Evolutionary conservation across 768 basidiomycete genomes (phyloP), one percentile per base, ranked within the genome.

Genomic region (Xanthoconium stramineum): DNA sequence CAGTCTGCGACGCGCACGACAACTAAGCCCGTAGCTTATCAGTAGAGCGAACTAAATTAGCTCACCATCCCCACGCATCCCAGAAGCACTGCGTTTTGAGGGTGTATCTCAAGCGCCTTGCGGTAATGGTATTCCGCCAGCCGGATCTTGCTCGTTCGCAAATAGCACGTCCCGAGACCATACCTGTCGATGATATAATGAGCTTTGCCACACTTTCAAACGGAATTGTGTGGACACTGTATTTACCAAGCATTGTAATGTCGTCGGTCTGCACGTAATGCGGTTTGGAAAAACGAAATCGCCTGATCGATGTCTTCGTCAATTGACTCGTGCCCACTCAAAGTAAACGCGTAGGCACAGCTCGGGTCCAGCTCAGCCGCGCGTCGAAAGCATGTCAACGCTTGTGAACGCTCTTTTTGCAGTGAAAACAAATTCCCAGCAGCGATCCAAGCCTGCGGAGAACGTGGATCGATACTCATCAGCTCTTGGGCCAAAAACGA

Each of bases 181-280:
- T 98, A 99, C 96, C 96, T 98, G 66, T 60, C 56, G 59, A 68
- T 62, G 50, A 59, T 55, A 54, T 70, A 63, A 68, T 73, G 55
- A 70, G 58, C 53, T 62, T 44, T 32, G 15, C 40, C 52, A 50
- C 47, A 29, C 33, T 44, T 38, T n/a, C 52, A 38, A 44, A 53
- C 12, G 15, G n/a, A 29, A 51, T 33, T n/a, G 24, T n/a, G 36
- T 13, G 14, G 51, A 44, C 51, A 33, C 37, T 47, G 38, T 59
- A 80, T 91, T 71, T 72, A 97, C 97, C 97, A 98, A 52, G 97
- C 97, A 75, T 97, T 96, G 74, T 98, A 99, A 74, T 97, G 94
- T 74, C 92, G 85, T 66, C 83, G 76, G 77, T 98, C 94, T 56
- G 89, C 87, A 74, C 91, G 84, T 72, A 99, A 80, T 38, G 96